A percentile compares a stretch with the other conserved stretches of the same genome.
These are phyloP conservation scores for Phanerochaete carnosa DNA, from an alignment of 768 basidiomycete species.

Conservation along the genomic window DNA sequence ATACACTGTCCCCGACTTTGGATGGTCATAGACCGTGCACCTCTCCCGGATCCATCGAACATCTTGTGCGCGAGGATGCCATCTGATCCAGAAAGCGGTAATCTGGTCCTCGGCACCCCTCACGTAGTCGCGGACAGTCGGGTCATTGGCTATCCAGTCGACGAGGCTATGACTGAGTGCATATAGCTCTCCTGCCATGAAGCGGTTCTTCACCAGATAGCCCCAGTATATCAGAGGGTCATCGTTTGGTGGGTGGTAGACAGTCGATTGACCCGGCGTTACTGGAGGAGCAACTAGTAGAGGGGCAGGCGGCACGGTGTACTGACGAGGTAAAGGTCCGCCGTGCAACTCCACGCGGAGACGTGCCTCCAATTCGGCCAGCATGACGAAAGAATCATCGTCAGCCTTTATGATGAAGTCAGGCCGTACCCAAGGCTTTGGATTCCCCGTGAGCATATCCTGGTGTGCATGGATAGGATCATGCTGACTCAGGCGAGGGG, in stretches of 20 bases:
- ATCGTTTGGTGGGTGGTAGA: conserved; percentile 17
- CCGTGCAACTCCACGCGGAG: conserved; percentile 72
- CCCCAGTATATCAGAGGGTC: conserved; percentile 88
- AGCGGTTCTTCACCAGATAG: conserved; percentile 85
- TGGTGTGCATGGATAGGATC: conserved; percentile 61
- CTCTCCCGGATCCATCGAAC: conserved; percentile 90
- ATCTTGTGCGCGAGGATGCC: conserved; percentile 74
- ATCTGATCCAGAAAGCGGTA: conserved; percentile 86
- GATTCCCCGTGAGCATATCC: conserved; percentile 40
- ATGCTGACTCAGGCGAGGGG: conserved; percentile 63
- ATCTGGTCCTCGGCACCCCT: conserved; percentile 92
- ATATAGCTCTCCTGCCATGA: conserved; percentile 96
- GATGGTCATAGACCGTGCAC: conserved; percentile 99
- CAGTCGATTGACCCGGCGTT: conserved; percentile 6
- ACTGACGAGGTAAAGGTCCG: conserved; percentile 13
- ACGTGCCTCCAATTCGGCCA: conserved; percentile 90
- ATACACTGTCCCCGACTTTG: conserved; percentile 88
- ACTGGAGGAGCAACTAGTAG: conserved; percentile 8
- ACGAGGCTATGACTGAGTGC: conserved; percentile 87
- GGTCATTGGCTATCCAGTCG: conserved; percentile 79
- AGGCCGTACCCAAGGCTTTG: conserved; percentile 74
- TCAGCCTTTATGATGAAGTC: conserved; percentile 94
- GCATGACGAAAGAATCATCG: conserved; percentile 93
- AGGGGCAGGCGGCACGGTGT: neutral
- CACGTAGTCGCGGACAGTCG: conserved; percentile 59